Percentiles rank a stretch among this genome's conserved stretches.
Conservation (phyloP, 805 yeast genomes). For the Pichia paraexigua region DNA sequence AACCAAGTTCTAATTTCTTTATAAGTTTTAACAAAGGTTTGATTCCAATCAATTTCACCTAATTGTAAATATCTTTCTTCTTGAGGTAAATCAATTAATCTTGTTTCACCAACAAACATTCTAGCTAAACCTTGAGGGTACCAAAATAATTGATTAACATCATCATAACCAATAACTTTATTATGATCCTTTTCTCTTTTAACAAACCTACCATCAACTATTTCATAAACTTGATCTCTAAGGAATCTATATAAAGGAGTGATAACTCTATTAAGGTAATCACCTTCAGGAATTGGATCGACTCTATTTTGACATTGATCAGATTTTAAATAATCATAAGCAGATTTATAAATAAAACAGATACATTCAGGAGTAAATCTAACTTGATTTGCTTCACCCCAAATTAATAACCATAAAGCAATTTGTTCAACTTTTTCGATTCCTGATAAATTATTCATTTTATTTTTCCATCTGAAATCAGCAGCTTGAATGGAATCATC, state of each 20-base stretch:
- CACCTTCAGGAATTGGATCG: constrained; percentile 83
- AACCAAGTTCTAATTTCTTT: constrained; percentile 97
- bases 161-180: constrained; percentile 86
- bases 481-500: constrained; percentile 84
- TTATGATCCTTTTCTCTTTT: constrained; percentile 84
- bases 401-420: constrained; percentile 63
- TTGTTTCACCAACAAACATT: constrained; percentile 81
- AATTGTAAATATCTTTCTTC: constrained; percentile 83
- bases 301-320: constrained; percentile 85
- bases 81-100: constrained; percentile 82
- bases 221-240: constrained; percentile 76
- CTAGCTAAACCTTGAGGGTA: constrained; percentile 97
- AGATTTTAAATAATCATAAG: constrained; percentile 79
- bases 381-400: constrained; percentile 93
- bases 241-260: constrained; percentile 82
- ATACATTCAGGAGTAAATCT: constrained; percentile 87
- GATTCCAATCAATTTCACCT: constrained; percentile 88
- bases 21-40: constrained; percentile 92
- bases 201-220: constrained; percentile 71
- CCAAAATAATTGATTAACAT: constrained; percentile 98
- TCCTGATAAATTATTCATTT: constrained; percentile 65
- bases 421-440: constrained; percentile 73
- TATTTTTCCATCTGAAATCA: constrained; percentile 74
- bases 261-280: constrained; percentile 82
- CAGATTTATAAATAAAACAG: constrained; percentile 93